Evolutionary conservation across 2,329 filamentous ascomycete species (phyloP).

Genomic region (Fusarium sp.): DNA sequence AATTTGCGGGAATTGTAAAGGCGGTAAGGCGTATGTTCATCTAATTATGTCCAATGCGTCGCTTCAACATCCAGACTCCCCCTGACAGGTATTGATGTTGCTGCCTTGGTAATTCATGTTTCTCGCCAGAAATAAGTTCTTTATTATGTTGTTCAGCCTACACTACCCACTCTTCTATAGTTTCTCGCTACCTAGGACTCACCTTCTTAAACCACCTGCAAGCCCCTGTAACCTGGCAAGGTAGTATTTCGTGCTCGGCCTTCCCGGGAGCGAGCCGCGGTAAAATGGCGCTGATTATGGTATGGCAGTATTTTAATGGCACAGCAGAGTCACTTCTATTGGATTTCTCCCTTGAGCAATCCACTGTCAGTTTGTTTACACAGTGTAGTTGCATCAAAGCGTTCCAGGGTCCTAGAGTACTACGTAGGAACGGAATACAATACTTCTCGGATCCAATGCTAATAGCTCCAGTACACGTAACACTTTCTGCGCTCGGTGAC

Average conservation of each 20-base stretch:
- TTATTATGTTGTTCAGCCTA: background rate
- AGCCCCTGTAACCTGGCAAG: background rate
- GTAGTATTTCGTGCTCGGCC: too few relatives aligned
- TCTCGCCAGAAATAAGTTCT: fast-evolving
- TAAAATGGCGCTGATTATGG: background rate
- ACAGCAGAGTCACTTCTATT: background rate
- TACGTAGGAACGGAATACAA: too few relatives aligned
- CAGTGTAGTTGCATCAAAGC: background rate
- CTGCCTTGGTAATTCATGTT: background rate
- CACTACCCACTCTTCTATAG: fast-evolving
- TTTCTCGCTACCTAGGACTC: background rate
- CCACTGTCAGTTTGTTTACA: background rate
- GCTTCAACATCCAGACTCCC: background rate
- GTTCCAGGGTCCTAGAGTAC: background rate
- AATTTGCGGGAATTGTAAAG: too few relatives aligned
- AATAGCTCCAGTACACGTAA: background rate
- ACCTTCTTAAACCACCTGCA: too few relatives aligned
- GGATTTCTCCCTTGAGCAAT: background rate
- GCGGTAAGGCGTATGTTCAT: too few relatives aligned
- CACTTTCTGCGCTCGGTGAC: background rate
- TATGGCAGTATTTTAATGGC: background rate
- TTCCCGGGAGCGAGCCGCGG: background rate
- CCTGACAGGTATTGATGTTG: background rate
- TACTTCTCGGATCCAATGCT: background rate
- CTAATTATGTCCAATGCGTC: too few relatives aligned